Evolutionary conservation across 176 grass and related monocot species (phyloP).

Genomic region (Rhynchospora breviuscula): DNA sequence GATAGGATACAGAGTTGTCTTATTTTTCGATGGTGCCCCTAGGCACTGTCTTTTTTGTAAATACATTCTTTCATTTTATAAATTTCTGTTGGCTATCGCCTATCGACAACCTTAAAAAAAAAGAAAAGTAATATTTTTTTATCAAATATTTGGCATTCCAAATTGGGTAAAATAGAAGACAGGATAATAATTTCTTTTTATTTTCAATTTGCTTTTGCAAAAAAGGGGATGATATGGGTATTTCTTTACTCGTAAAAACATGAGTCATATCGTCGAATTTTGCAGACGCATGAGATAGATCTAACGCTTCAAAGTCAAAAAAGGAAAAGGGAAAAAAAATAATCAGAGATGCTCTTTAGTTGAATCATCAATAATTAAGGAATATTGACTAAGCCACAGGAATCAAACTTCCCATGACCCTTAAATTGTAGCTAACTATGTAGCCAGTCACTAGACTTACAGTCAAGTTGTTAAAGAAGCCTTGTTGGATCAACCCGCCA

Average conservation of each 20-base stretch:
- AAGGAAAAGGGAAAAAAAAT: not conserved
- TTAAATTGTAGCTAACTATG: not conserved
- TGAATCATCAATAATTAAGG: slow-evolving; percentile 22
- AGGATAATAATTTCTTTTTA: not conserved
- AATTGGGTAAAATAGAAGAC: not conserved
- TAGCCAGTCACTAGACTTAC: not conserved
- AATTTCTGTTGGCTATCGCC: no score
- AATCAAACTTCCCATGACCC: not conserved
- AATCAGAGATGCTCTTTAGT: slow-evolving; percentile 8
- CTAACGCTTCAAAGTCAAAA: slow-evolving; percentile 21
- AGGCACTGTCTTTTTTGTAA: no score
- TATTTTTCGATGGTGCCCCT: no score
- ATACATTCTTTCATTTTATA: no score
- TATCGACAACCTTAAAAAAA: no score
- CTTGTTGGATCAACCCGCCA: not conserved
- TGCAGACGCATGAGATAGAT: slow-evolving; percentile 7
- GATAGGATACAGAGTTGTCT: no score
- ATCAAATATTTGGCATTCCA: not conserved
- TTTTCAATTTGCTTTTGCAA: not conserved
- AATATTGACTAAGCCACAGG: slow-evolving; percentile 14
- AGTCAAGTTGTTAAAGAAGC: no score
- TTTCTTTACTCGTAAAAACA: not conserved
- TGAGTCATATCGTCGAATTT: not conserved
- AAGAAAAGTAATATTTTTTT: no score
- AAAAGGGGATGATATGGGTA: not conserved